Conservation (phyloP, 2,329 filamentous ascomycete species). For the Fusarium sterilihyphosum region DNA sequence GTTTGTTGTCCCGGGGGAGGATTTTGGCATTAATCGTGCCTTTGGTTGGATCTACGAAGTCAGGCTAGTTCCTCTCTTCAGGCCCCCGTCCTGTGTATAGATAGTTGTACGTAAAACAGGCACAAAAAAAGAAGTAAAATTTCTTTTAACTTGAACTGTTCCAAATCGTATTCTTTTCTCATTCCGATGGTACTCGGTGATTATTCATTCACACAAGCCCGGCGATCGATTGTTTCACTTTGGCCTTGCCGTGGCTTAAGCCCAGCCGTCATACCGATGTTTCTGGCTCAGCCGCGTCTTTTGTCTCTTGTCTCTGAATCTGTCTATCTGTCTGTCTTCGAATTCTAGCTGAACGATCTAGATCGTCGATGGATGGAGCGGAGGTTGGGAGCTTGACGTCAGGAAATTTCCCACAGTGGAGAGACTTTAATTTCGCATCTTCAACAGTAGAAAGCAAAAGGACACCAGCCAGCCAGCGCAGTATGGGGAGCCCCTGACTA, state of each 20-base stretch:
- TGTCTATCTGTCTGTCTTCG: neutral
- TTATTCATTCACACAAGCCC: neutral
- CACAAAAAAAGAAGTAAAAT: conserved; percentile 52
- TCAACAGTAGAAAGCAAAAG: conserved; percentile 1
- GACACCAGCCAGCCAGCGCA: neutral
- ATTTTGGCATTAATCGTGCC: conserved; percentile 35
- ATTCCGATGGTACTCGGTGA: neutral
- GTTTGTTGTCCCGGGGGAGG: conserved; percentile 40
- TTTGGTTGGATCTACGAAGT: conserved; percentile 37
- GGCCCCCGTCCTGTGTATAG: conserved; percentile 48
- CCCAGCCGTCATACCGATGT: neutral
- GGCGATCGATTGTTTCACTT: neutral
- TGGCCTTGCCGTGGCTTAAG: neutral
- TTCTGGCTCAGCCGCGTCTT: neutral
- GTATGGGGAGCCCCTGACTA: conserved; percentile 24
- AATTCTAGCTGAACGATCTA: conserved; percentile 18
- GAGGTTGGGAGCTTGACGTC: conserved; percentile 35
- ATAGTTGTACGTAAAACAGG: conserved; percentile 51
- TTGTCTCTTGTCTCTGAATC: neutral
- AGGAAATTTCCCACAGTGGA: conserved; percentile 36
- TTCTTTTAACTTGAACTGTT: conserved; percentile 37
- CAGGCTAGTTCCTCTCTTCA: conserved; percentile 37
- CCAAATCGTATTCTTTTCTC: conserved; percentile 25
- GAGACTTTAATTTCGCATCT: conserved; percentile 35
- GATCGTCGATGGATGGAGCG: conserved; percentile 30